Evolutionary conservation across 2,329 filamentous ascomycete genomes (phyloP), one percentile per base, ranked within the genome.

Genomic region (Aureobasidium namibiae): DNA sequence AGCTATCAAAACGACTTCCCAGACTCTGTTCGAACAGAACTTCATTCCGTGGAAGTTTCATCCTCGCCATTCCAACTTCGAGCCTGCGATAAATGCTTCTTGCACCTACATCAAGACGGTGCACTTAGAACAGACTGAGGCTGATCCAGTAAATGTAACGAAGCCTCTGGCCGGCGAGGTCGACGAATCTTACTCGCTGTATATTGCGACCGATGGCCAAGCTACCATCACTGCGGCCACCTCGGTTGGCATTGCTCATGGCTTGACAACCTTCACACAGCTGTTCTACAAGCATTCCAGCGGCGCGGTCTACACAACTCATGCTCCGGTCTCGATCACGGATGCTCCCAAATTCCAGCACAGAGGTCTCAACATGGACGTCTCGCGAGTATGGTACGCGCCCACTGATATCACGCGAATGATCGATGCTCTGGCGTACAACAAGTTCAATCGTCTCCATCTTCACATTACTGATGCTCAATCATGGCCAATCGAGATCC

Each of bases 401-500:
- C 75, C 89, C 24, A 70, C 77, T 3, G 82, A 88, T 66, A 85
- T 95, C 65, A 79, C 85, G 67, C 83, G 85, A 53, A 89, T 85
- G 56, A 88, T 96, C 64, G 88, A 95, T 68, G 87, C 84, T 41
- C 74, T 88, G 64, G 77, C 87, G 1, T 90, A 84, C 81, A 90
- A 86, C 76, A 94, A 95, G 76, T 81, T 94, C 78, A 94, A 94
- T 74, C 80, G 85, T 6, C 79, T 95, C 59, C 90, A 94, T 72
- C 76, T 92, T 57, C 90, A 95, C 75, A 80, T 87, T 60, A 94
- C 89, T 4, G 90, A 95, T 72, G 85, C 87, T 16, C 90, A 95
- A 72, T 89, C 89, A 4, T 95, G 90, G 87, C 90, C 90, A 0
- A 77, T 95, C 24, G 89, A 90, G 65, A 86, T 95, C 52, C 88